Percentiles rank a stretch among this genome's conserved stretches.
These are phyloP conservation scores for Rhizopus microsporus DNA, from an alignment of 371 early-diverging fungal genomes.

Conservation along the genomic window DNA sequence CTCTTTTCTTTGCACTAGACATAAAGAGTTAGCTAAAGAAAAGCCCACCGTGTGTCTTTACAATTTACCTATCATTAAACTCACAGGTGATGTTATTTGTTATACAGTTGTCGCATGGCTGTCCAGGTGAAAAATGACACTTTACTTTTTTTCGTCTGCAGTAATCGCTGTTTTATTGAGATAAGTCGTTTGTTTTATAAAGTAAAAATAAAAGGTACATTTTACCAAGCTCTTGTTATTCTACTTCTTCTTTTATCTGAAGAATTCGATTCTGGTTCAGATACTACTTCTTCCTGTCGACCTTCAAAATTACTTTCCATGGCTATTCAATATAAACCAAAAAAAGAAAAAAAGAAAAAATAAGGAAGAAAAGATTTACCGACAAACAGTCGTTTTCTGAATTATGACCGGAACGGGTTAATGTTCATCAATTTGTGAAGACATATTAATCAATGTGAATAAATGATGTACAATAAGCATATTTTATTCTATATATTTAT, in stretches of 20 bases:
- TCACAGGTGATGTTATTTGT: constrained; percentile 24
- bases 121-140: constrained; percentile 24
- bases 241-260: constrained; percentile 34
- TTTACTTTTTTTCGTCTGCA: constrained; percentile 40
- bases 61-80: constrained; percentile 35
- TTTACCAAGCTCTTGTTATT: constrained; percentile 50
- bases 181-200: constrained; percentile 2
- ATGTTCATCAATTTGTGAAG: too few relatives aligned
- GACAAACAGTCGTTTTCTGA: background rate
- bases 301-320: background rate
- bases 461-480: too few relatives aligned
- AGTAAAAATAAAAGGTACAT: background rate
- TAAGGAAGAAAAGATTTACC: background rate
- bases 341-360: background rate
- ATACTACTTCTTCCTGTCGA: constrained; percentile 3
- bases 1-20: constrained; percentile 47
- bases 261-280: constrained; percentile 16
- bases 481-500: too few relatives aligned
- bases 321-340: background rate
- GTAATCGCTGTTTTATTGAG: constrained; percentile 22
- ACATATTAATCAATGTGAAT: too few relatives aligned
- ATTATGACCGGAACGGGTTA: too few relatives aligned
- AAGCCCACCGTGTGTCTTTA: background rate
- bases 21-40: constrained; percentile 8
- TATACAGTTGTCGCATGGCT: constrained; percentile 32